Evolutionary conservation across 352 stramenopile genomes (phyloP), one percentile per base, ranked within the genome.

Genomic region (Peronospora farinosa): DNA sequence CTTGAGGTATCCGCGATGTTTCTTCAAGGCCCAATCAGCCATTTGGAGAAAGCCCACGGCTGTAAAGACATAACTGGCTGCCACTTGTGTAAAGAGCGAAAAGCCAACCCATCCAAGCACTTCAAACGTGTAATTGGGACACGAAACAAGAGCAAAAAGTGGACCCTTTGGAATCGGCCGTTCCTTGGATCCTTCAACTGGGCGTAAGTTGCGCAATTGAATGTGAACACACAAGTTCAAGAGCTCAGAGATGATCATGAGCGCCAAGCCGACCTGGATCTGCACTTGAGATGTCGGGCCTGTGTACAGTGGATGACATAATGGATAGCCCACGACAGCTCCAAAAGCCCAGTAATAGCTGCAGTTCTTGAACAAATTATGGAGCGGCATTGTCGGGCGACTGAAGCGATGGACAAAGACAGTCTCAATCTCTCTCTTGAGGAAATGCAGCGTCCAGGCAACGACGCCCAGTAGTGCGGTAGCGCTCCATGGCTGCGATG

Each of bases 281-380:
- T 90, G 76, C 9, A 77, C 32, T 33, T 57, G 44, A 41, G 72
- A 87, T 3, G 55, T 66, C 2, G 76, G 78, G 3, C 57, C 65
- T 40, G 58, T 28, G 62, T 92, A 94, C 32, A 62, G 53, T 35
- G 83, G 84, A 61, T 88, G 79, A 43, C 81, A 92, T 41, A 96
- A 50, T 27, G 78, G 74, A 63, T 92, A 95, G 46, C 79, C 86
- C 27, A 95, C 78, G 15, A 88, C 74, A 21, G 72, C 65, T n/a
- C 69, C 84, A 50, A 92, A 95, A 19, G 51, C 66, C 80, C 84
- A 95, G 67, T 96, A 96, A 65, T 95, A 95, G 27, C 58, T 60
- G 67, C 83, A 94, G 72, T 96, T 96, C 66, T 95, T 95, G 59
- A 95, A 95, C 8, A 96, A 52, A 59, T 96, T 95, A 23, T 57